These are phyloP conservation scores for Phenoliferia sp. DNA, from an alignment of 1,284 basidiomycete species.

Conservation along the genomic window DNA sequence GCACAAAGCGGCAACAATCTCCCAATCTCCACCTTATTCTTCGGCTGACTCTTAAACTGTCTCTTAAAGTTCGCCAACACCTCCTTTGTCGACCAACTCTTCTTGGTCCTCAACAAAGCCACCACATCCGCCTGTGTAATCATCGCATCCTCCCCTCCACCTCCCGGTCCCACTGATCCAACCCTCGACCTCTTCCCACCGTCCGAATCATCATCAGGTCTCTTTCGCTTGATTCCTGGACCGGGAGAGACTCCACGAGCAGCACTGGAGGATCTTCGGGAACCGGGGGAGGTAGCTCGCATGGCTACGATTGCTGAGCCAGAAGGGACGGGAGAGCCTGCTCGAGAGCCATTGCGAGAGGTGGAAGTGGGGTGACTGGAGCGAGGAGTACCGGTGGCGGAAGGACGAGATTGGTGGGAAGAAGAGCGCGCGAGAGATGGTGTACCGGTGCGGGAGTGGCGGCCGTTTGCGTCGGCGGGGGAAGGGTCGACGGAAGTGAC, in stretches of 20 bases:
- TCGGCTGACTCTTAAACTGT: constrained; percentile 57
- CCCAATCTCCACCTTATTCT: constrained; percentile 66
- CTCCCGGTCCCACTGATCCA: background rate
- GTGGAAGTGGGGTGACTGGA: background rate
- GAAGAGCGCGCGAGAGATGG: too few relatives aligned
- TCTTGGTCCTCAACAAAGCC: constrained; percentile 62
- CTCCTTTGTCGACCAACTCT: constrained; percentile 44
- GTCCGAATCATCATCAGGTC: constrained; percentile 8
- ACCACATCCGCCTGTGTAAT: constrained; percentile 61
- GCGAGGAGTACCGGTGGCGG: background rate
- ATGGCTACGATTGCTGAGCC: constrained; percentile 68
- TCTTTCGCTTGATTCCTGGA: constrained; percentile 21
- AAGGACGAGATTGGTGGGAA: constrained; percentile 2
- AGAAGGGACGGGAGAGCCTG: constrained; percentile 44
- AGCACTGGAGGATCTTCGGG: constrained; percentile 4
- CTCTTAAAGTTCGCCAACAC: constrained; percentile 69
- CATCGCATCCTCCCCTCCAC: constrained; percentile 37
- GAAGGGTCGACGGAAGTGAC: background rate
- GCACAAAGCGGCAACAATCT: too few relatives aligned
- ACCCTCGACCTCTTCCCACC: constrained; percentile 4
- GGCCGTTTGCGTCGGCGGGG: background rate
- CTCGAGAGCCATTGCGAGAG: constrained; percentile 19
- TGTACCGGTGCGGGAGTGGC: background rate
- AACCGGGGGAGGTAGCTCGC: constrained; percentile 60
- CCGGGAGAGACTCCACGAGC: constrained; percentile 14